A percentile compares a stretch with the other conserved stretches of the same genome.
Evolutionary conservation across 106 monocot genomes (phyloP).

Genomic region (Dendrobium nobile): DNA sequence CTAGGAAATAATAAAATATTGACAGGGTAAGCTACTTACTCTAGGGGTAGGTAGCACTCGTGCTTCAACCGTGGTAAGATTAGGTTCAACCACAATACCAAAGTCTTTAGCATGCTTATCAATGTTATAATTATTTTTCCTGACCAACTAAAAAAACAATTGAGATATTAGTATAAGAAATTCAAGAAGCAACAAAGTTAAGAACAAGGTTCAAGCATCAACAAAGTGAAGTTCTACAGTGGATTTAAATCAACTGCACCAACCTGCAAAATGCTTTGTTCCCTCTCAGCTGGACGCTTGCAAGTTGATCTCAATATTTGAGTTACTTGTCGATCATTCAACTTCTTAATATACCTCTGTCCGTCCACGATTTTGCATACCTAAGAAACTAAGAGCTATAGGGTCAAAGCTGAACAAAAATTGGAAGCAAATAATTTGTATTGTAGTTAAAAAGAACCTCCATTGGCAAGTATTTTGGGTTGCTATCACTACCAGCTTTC

Average conservation of each 20-base stretch:
- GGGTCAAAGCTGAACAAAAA: neutral
- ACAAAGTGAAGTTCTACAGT: neutral
- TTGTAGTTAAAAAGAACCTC: conserved; percentile 21
- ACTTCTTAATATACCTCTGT: conserved; percentile 36
- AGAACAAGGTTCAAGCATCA: neutral
- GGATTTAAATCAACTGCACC: neutral
- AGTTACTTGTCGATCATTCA: conserved; percentile 33
- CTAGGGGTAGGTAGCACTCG: conserved; percentile 35
- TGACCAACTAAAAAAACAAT: conserved; percentile 32
- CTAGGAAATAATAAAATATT: neutral
- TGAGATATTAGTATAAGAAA: too few relatives aligned
- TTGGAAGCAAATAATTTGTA: neutral
- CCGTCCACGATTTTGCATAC: conserved; percentile 41
- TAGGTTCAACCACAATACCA: conserved; percentile 24
- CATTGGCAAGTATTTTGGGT: conserved; percentile 36
- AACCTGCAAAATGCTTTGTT: conserved; percentile 19
- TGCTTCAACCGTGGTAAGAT: conserved; percentile 36
- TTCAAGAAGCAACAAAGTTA: too few relatives aligned
- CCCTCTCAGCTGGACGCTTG: conserved; percentile 21
- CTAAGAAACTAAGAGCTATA: conserved; percentile 6
- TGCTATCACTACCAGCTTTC: conserved; percentile 29
- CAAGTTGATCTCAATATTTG: conserved; percentile 25
- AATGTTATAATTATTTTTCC: conserved; percentile 27
- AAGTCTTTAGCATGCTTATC: conserved; percentile 40
- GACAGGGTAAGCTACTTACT: conserved; percentile 9